Base-by-base conservation (phyloP, 2,329 filamentous ascomycete genomes). In the Coniochaeta ligniaria region DNA sequence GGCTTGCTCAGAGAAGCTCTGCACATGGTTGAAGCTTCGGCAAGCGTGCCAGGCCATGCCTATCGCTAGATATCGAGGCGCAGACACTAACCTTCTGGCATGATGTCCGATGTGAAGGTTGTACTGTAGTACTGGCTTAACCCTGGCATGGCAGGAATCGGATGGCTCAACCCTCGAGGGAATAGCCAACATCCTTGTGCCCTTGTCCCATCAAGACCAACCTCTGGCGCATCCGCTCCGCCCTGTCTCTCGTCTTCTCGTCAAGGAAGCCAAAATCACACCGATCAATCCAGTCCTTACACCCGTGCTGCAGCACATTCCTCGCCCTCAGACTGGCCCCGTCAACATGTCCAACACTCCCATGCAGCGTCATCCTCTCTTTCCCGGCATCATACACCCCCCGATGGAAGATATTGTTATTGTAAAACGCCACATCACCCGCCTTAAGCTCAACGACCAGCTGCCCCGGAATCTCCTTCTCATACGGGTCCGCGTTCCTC, bases 401-500 rank as follows among this genome's bases (percentile, higher is more conserved):
- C 4, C 89, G 78, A 69, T 92, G 89, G 64, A 96, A 72, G 64
- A 96, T 96, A 72, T 96, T 96, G 70, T 93, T 96, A 73, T 96
- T 87, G 71, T 96, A 96, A 68, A 96, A 96, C 47, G 90, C 90
- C 17, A 89, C 85, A 73, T 96, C 92, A 0, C 92, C 92, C 0
- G 91, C 81, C 63, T 83, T 76, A 63, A 96, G 77, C 69, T 78
- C 70, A 17, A 96, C 91, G 3, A 83, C 74, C 16, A 87, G 69
- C 76, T 92, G 87, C 0, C 77, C 84, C 0, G 87, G 85, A 65
- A 95, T 67, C 1, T 76, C 68, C 2, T 75, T 69, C 66, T 87
- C 88, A 67, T 85, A 89, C 0, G 88, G 87, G 22, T 79, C 84
- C 0, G 90, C 91, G 7, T 69, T 73, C 14, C 91, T 80, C 80